These are phyloP conservation scores for Ilyonectria mors-panacis DNA, from an alignment of 2,329 filamentous ascomycete species.

Conservation along the genomic window DNA sequence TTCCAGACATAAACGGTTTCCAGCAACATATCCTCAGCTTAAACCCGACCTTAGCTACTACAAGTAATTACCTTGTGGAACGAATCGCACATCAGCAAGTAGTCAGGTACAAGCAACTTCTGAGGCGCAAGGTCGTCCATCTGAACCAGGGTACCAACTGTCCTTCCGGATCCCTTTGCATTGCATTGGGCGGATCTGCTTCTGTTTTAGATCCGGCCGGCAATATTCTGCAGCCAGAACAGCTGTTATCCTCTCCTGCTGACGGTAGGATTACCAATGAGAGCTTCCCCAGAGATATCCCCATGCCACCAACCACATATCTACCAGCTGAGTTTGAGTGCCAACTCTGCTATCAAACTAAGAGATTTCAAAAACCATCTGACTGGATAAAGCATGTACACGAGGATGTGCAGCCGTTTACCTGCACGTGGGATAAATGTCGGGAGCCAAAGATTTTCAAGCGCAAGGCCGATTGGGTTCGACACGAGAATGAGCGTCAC, in stretches of 20 bases:
- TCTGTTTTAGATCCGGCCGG: conserved; percentile 72
- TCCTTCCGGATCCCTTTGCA: conserved; percentile 73
- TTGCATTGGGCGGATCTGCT: conserved; percentile 76
- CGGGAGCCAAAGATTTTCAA: conserved; percentile 93
- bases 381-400: conserved; percentile 98
- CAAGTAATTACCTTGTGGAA: conserved; percentile 77
- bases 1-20: conserved; percentile 74
- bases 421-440: conserved; percentile 89
- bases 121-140: conserved; percentile 80
- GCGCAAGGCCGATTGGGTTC: conserved; percentile 94
- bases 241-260: conserved; percentile 69
- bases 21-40: conserved; percentile 79
- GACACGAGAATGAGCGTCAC: conserved; percentile 93
- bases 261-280: conserved; percentile 80
- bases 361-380: conserved; percentile 90
- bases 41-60: conserved; percentile 77
- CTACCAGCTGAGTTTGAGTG: conserved; percentile 93
- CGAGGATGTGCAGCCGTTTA: conserved; percentile 93
- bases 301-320: conserved; percentile 81
- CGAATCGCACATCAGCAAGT: conserved; percentile 87
- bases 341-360: conserved; percentile 86
- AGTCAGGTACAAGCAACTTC: conserved; percentile 82
- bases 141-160: conserved; percentile 74
- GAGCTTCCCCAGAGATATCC: conserved; percentile 85
- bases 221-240: conserved; percentile 72